Base-by-base conservation (phyloP, 345 rosid genomes). In the Ceriops tagal region DNA sequence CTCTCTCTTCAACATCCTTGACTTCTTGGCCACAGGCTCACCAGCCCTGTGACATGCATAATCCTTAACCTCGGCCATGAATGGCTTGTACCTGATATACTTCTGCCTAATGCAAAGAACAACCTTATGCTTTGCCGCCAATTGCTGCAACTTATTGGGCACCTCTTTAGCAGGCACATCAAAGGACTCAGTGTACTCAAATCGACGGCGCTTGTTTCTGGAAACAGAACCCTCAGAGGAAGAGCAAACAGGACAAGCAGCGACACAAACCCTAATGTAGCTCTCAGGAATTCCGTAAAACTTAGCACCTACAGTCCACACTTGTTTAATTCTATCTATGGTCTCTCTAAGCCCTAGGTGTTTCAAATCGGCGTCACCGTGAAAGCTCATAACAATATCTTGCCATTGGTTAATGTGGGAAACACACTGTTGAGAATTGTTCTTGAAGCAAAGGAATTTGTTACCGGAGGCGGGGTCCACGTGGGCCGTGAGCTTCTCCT, bases 41-140 rank as follows among this genome's bases (percentile, higher is more conserved):
- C 99, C 98, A 22, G 99, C 99, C 79, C 99, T 84, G 49, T 95
- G 99, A 72, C 99, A 95, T n/a, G 99, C 99, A 80, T 95, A 95
- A 83, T 95, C 99, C 82, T 92, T 95, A 63, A 95, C 99, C 83
- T 95, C 99, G 0, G 99, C 99, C 98, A 95, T 92, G 75, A 95
- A 95, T 0, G 99, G 98, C 80, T 95, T 95, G 78, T 90, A 88
- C 89, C 99, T 82, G 61, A 90, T 92, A 71, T 95, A 95, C 83
- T 95, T 95, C 81, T 95, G 99, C 78, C 99, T 90, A 79, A 95
- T 95, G 56, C 99, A 95, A 24, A 95, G 92, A 67, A 95, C 99
- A 52, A 95, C 99, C 82, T 95, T 92, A 81, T 95, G 93, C 67
- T 95, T 90, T 13, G 95, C 89, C 3, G 99, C 99, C 77, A 95